Percentiles rank a stretch among this genome's conserved stretches.
phyloP scores from a whole-genome alignment of 345 rosid species.

The Aethionema arabicum region DNA sequence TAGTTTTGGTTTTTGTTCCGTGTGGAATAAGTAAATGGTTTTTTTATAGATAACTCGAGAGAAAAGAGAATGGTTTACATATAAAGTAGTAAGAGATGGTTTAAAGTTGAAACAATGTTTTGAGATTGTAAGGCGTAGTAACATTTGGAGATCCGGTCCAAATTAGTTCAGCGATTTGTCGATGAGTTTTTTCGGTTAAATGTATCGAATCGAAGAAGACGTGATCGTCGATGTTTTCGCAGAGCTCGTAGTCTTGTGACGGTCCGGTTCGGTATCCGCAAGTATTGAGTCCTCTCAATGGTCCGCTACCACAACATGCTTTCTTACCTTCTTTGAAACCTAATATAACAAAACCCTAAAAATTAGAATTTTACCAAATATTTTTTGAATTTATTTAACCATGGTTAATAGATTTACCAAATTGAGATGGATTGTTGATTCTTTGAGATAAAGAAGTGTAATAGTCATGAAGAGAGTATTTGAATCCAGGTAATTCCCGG shows the following conservation, averaged over 20 bases:
- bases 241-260: conserved; percentile 22
- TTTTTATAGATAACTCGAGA: conserved; percentile 7
- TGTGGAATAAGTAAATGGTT: conserved; percentile 23
- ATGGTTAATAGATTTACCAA: conserved; percentile 39
- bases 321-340: conserved; percentile 58
- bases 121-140: conserved; percentile 43
- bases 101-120: conserved; percentile 35
- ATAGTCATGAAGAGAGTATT: conserved; percentile 58
- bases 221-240: conserved; percentile 36
- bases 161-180: conserved; percentile 43
- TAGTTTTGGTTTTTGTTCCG: not conserved
- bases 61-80: conserved; percentile 4
- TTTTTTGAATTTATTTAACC: too few species aligned
- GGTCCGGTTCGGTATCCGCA: conserved; percentile 44
- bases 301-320: conserved; percentile 77
- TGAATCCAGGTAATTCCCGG: conserved; percentile 52
- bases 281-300: conserved; percentile 54
- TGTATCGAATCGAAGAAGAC: conserved; percentile 46
- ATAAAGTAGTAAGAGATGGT: not conserved
- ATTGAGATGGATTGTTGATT: conserved; percentile 53
- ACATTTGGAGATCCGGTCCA: conserved; percentile 39
- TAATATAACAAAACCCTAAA: conserved; percentile 22
- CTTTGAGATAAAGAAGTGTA: conserved; percentile 38
- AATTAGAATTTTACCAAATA: too few species aligned
- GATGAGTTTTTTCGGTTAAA: conserved; percentile 37